Percentiles rank a stretch among this genome's conserved stretches.
These are phyloP conservation scores for Arthrobotrys megalospora DNA, from an alignment of 2,329 filamentous ascomycete species.

Conservation along the genomic window DNA sequence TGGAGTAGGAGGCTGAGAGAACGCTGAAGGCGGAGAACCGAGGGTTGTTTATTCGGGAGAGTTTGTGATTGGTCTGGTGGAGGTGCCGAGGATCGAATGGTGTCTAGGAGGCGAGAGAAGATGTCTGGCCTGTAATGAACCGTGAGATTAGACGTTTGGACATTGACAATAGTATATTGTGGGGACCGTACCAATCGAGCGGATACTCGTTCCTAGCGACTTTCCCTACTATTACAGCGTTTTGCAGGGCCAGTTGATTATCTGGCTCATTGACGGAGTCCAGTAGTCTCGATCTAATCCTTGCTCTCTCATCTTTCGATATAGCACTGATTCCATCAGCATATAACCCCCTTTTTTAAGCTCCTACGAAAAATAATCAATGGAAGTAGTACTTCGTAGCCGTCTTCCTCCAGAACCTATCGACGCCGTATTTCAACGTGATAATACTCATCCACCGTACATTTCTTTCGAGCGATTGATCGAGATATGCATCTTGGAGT, in stretches of 20 bases:
- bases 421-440: slow-evolving; percentile 95
- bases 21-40: slow-evolving; percentile 76
- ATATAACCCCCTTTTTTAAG: neutral
- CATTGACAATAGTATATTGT: neutral
- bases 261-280: slow-evolving; percentile 84
- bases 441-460: slow-evolving; percentile 92
- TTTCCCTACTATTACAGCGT: slow-evolving; percentile 88
- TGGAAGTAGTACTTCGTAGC: slow-evolving; percentile 73
- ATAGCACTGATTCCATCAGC: slow-evolving; percentile 70
- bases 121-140: slow-evolving; percentile 70
- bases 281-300: slow-evolving; percentile 82
- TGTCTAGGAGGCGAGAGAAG: slow-evolving; percentile 74
- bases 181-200: slow-evolving; percentile 77
- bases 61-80: slow-evolving; percentile 65
- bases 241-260: slow-evolving; percentile 83
- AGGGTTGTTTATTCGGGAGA: slow-evolving; percentile 71
- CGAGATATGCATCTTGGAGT: slow-evolving; percentile 81
- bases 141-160: neutral
- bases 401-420: slow-evolving; percentile 91
- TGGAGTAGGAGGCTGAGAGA: slow-evolving; percentile 84
- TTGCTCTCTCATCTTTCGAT: slow-evolving; percentile 78
- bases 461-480: slow-evolving; percentile 81
- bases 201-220: slow-evolving; percentile 92
- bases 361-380: neutral
- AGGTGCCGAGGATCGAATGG: slow-evolving; percentile 74